A percentile compares a stretch with the other conserved stretches of the same genome.
Evolutionary conservation across 345 rosid species (phyloP).

Genomic region (Melaleuca alternifolia): DNA sequence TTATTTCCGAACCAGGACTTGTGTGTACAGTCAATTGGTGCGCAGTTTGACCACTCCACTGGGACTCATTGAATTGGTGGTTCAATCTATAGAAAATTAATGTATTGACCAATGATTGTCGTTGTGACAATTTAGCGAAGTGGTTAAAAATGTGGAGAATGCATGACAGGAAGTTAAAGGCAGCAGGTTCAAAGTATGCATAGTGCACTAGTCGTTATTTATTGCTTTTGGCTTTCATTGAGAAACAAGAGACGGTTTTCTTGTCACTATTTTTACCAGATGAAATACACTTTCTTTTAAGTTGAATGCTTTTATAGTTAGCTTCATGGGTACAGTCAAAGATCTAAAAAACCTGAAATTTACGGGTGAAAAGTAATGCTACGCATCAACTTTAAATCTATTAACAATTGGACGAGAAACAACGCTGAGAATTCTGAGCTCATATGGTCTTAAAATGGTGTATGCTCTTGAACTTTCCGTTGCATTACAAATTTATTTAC

Average conservation of each 20-base stretch:
- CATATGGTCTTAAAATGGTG: not conserved
- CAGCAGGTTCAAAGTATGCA: not conserved
- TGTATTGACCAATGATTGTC: not conserved
- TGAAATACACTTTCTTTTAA: not conserved
- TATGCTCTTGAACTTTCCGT: not conserved
- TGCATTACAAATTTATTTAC: not conserved
- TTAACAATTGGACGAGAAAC: not conserved
- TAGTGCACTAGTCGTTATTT: not conserved
- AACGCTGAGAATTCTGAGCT: not conserved
- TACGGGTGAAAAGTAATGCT: not conserved
- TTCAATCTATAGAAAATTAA: not conserved
- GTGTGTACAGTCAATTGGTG: not conserved
- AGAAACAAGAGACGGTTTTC: not conserved
- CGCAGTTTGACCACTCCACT: not conserved
- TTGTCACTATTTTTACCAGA: not conserved
- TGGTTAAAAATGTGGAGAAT: not conserved
- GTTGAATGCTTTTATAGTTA: not conserved
- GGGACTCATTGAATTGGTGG: not conserved
- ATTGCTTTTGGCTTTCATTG: not conserved
- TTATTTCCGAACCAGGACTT: not conserved
- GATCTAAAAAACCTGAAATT: not conserved
- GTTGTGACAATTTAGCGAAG: not conserved
- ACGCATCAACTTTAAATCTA: not conserved
- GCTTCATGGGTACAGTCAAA: not conserved
- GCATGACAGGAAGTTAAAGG: not conserved